These are phyloP conservation scores for Astragalus glycyphyllos DNA, from an alignment of 306 rosid genomes.

Conservation along the genomic window DNA sequence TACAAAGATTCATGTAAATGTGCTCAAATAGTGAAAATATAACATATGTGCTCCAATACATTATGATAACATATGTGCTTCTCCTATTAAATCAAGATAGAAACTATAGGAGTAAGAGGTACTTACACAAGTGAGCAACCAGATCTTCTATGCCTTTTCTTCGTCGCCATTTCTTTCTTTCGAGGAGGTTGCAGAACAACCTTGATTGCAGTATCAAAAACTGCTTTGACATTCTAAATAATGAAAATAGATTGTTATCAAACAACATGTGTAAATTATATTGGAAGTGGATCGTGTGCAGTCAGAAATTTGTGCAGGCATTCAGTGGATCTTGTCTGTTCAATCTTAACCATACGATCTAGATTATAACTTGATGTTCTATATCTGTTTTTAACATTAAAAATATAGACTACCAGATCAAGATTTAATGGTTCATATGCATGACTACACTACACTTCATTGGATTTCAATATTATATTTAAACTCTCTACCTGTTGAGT, in stretches of 20 bases:
- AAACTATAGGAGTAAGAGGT: slow-evolving; percentile 12
- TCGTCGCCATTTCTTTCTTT: slow-evolving; percentile 76
- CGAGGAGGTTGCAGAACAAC: slow-evolving; percentile 99
- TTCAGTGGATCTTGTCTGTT: no score
- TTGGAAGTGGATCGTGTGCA: no score
- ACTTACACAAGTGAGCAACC: slow-evolving; percentile 90
- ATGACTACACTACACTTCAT: neutral
- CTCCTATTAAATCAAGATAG: neutral
- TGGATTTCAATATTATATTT: neutral
- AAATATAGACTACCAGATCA: no score
- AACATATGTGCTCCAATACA: neutral
- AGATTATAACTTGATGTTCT: no score
- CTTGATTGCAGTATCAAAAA: slow-evolving; percentile 95
- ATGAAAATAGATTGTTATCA: slow-evolving; percentile 37
- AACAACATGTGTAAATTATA: neutral
- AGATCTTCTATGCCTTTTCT: slow-evolving; percentile 74
- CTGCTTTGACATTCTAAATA: slow-evolving; percentile 91
- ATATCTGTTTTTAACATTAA: no score
- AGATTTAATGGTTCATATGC: no score
- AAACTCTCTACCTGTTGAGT: slow-evolving; percentile 79
- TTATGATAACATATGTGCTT: neutral
- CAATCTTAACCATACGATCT: no score
- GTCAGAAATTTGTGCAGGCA: no score
- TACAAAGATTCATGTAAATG: slow-evolving; percentile 15
- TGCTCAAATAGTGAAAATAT: neutral